Percentiles rank a stretch among this genome's conserved stretches.
Conservation (phyloP, 495 filamentous ascomycete species). For the Aspergillus ellipticus region DNA sequence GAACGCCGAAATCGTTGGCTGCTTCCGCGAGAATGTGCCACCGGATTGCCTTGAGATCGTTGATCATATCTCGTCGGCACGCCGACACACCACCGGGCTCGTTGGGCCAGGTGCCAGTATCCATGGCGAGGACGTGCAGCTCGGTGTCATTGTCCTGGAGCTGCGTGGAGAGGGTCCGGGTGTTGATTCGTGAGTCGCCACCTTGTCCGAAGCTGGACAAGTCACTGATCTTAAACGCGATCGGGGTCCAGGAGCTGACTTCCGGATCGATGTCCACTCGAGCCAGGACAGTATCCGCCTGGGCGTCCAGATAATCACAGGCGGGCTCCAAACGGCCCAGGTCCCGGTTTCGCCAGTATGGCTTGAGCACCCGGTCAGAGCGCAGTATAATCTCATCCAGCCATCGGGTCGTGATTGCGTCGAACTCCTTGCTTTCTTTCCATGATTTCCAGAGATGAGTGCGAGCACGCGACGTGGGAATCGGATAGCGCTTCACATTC, state of each 20-base stretch:
- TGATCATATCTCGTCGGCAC: slow-evolving; percentile 61
- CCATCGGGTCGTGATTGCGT: slow-evolving; percentile 58
- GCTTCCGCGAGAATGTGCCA: slow-evolving; percentile 64
- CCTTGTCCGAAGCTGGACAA: slow-evolving; percentile 58
- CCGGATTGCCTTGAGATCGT: slow-evolving; percentile 54
- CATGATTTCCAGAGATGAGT: slow-evolving; percentile 61
- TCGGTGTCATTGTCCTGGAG: slow-evolving; percentile 40
- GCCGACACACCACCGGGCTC: slow-evolving; percentile 63
- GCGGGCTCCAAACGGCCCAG: slow-evolving; percentile 49
- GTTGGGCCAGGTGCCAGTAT: slow-evolving; percentile 63
- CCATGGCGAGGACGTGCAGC: slow-evolving; percentile 59
- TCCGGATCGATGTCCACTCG: slow-evolving; percentile 57
- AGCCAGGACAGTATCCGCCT: slow-evolving; percentile 55
- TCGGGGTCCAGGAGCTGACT: slow-evolving; percentile 51
- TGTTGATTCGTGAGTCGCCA: slow-evolving; percentile 45
- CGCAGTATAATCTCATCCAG: slow-evolving; percentile 59
- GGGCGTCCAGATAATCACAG: slow-evolving; percentile 48
- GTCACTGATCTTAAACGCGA: slow-evolving; percentile 59
- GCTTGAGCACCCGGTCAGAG: slow-evolving; percentile 46
- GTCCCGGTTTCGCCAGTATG: slow-evolving; percentile 56
- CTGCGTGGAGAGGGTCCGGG: slow-evolving; percentile 24
- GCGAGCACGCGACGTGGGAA: slow-evolving; percentile 54
- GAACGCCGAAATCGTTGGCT: slow-evolving; percentile 60
- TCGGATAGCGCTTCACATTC: slow-evolving; percentile 44
- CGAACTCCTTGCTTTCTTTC: slow-evolving; percentile 53